Base-by-base conservation (phyloP, 2,329 filamentous ascomycete species). In the Pseudogymnoascus pannorum region DNA sequence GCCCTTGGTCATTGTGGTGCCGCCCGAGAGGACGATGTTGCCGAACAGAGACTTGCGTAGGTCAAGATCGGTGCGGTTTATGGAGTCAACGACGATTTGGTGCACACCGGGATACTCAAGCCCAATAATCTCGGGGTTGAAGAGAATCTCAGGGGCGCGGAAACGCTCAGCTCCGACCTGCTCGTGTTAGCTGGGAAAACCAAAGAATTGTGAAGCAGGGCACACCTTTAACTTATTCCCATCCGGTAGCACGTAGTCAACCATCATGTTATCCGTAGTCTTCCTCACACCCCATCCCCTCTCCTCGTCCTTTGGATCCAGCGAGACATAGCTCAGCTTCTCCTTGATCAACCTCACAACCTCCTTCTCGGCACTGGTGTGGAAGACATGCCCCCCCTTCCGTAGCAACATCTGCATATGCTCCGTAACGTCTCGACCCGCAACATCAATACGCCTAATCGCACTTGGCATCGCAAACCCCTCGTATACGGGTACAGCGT, bases 341-440 rank as follows among this genome's bases (percentile, higher is more conserved):
- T 99, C 94, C 78, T 99, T 99, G 78, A 99, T 97, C 75, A 91
- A 83, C 67, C 93, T 86, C 62, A 99, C 94, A n/a, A 97, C 92
- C 77, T 99, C 94, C 79, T 99, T 99, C 80, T 99, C 94, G 11
- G 94, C 94, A 73, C 92, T 97, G 16, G 94, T 99, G 76, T 97
- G 93, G 74, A 99, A 96, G 16, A 97, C 86, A 72, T 94, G 91
- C 58, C 94, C 94, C 68, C 87, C 90, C 80, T 97, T 97, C 71
- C 94, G 85, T 68, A 99, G 79, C 68, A 97, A 78, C 63, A 88
- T 87, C 76, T 99, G 94, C 77, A 99, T 80, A 73, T 99, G 87
- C 75, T 99, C 94, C 54, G 94, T 99, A 18, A 99, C 91, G 75
- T 99, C 94, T 69, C 94, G 84, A 26, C 94, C 94, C 11, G 94